Evolutionary conservation across 192 early-diverging fungal genomes (phyloP), one percentile per base, ranked within the genome.

Genomic region (Mycoemilia scoparia): DNA sequence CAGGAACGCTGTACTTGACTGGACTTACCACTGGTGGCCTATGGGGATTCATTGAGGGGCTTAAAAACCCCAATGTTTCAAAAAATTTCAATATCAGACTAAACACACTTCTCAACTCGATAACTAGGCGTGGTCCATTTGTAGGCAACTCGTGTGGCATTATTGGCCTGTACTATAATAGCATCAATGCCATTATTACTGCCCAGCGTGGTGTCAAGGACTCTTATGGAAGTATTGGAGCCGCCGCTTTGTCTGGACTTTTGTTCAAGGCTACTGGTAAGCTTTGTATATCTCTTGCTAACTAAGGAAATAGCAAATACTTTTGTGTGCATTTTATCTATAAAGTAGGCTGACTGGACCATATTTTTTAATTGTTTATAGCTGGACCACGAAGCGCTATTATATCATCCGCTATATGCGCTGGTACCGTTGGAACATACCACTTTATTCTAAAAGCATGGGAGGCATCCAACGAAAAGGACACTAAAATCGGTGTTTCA

Each of bases 121-220:
- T 78, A 53, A 85, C 82, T 7, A 70, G 82, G 28, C 75, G 82
- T 34, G 82, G 82, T n/a, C 82, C 82, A 13, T 80, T 77, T 40
- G 48, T 85, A 32, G 82, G 72, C 47, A 85, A 85, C 66, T 78
- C 82, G 18, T 55, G 73, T 21, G 82, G 79, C 47, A 64, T 85
- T 13, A 49, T 85, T 39, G 79, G 73, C n/a, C 71, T 84, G 76
- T 59, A 78, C 38, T 85, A 85, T 62, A 85, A 80, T 48, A 69
- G 64, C 37, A 64, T 73, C 34, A 80, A 75, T 56, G 69, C 72
- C 20, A 51, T 55, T 35, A 75, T 85, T 38, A 69, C 69, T 41
- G 49, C 39, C 30, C 56, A 61, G 24, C 68, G 76, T 35, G 77
- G 76, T 23, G 45, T 41, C 12, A 70, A 73, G 19, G 76, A 82